phyloP scores from a whole-genome alignment of 129 eudicot species.

The Chrysanthemum lavandulifolium region DNA sequence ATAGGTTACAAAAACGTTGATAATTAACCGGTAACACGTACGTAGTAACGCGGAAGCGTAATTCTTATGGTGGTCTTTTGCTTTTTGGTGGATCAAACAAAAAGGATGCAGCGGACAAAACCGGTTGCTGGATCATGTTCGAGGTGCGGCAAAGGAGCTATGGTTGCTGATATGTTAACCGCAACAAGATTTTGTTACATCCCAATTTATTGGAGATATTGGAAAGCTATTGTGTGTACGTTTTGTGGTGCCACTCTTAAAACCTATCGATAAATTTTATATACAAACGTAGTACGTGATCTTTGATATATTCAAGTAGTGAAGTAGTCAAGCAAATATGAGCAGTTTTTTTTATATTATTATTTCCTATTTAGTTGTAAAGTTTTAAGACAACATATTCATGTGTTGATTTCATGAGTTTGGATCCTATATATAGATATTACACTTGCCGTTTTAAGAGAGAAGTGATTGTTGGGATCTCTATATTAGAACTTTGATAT shows the following conservation, averaged over 20 bases:
- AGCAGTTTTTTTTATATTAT: too few species aligned
- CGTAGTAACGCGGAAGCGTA: background rate
- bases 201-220: slow-evolving; percentile 68
- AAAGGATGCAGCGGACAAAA: slow-evolving; percentile 48
- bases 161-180: slow-evolving; percentile 78
- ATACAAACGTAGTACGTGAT: too few species aligned
- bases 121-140: slow-evolving; percentile 90
- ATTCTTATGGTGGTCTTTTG: slow-evolving; percentile 62
- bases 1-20: background rate
- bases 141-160: slow-evolving; percentile 78
- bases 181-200: slow-evolving; percentile 76
- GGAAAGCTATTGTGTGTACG: slow-evolving; percentile 82
- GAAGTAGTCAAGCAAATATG: too few species aligned
- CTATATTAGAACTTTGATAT: too few species aligned
- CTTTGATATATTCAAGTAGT: too few species aligned
- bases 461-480: too few species aligned
- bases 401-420: too few species aligned
- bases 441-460: too few species aligned
- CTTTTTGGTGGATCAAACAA: slow-evolving; percentile 75
- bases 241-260: slow-evolving; percentile 79
- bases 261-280: slow-evolving; percentile 40
- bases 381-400: too few species aligned
- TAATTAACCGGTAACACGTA: background rate
- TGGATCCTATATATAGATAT: too few species aligned
- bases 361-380: too few species aligned